Evolutionary conservation across 768 basidiomycete genomes (phyloP).

Genomic region (Dioszegia hungarica): DNA sequence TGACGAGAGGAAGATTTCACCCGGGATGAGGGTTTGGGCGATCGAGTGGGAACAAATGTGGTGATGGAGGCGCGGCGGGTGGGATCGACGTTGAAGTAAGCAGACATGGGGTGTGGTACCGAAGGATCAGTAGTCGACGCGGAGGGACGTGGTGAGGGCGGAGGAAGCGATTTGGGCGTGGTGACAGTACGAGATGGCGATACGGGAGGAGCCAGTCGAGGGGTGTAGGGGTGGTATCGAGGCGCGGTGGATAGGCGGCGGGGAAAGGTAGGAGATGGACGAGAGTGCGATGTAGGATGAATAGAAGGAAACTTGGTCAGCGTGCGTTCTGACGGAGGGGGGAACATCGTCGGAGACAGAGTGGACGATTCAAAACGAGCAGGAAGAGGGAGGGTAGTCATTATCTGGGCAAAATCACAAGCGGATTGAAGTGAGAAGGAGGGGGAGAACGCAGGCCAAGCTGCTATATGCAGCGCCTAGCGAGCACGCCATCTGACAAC

Average conservation of each 20-base stretch:
- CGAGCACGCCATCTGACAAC: too few species aligned
- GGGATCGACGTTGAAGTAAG: neutral
- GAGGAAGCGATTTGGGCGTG: too few species aligned
- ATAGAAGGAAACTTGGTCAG: conserved; percentile 11
- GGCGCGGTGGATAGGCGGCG: neutral
- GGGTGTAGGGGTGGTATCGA: neutral
- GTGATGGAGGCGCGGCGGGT: neutral
- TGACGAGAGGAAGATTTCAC: conserved; percentile 2
- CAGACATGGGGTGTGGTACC: neutral
- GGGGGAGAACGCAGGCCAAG: neutral
- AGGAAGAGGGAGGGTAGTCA: conserved; percentile 13
- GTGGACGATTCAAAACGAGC: conserved; percentile 3
- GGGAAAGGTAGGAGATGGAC: neutral
- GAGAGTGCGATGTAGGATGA: neutral
- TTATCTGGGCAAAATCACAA: neutral
- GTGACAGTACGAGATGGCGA: too few species aligned
- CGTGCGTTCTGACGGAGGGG: neutral
- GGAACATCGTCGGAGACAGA: neutral
- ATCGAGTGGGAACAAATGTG: neutral
- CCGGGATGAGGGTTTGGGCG: conserved; percentile 4
- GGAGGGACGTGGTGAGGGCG: neutral
- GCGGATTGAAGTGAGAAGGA: neutral
- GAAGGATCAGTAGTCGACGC: neutral
- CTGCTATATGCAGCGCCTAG: neutral
- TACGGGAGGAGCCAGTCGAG: neutral